phyloP scores from a whole-genome alignment of 306 rosid genomes.

The Geum urbanum region DNA sequence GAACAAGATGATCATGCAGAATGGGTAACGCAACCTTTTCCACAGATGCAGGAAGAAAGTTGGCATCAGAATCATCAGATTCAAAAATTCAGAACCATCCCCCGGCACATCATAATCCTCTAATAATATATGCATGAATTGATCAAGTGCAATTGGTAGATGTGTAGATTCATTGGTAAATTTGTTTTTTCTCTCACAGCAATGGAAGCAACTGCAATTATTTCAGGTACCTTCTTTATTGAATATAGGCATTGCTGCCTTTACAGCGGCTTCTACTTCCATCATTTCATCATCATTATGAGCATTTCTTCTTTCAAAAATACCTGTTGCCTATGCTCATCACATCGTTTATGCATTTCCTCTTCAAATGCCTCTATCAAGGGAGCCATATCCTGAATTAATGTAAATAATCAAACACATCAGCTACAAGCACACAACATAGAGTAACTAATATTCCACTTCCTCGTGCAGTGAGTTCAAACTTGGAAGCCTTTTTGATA shows the following conservation, averaged over 20 bases:
- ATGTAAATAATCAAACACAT: background rate
- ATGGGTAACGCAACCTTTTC: constrained; percentile 92
- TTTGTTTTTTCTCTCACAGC: constrained; percentile 62
- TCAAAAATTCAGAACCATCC: constrained; percentile 58
- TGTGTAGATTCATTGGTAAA: constrained; percentile 55
- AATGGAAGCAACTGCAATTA: constrained; percentile 55
- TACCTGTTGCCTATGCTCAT: constrained; percentile 72
- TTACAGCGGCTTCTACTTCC: constrained; percentile 83
- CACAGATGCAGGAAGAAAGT: constrained; percentile 84
- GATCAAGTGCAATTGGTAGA: background rate
- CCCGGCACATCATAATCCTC: constrained; percentile 62
- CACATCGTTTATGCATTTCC: constrained; percentile 76
- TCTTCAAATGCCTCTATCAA: constrained; percentile 92
- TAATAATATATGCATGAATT: constrained; percentile 69
- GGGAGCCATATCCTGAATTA: constrained; percentile 77
- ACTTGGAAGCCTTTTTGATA: background rate
- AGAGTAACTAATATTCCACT: background rate
- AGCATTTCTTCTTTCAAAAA: constrained; percentile 60
- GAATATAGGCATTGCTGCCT: constrained; percentile 65
- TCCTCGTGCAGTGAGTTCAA: background rate
- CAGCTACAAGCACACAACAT: background rate
- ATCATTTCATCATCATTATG: constrained; percentile 73
- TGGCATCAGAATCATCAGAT: constrained; percentile 73
- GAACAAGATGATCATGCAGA: constrained; percentile 71
- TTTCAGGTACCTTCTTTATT: constrained; percentile 64